These are phyloP conservation scores for Neonectria magnoliae DNA, from an alignment of 2,329 filamentous ascomycete species.

Conservation along the genomic window DNA sequence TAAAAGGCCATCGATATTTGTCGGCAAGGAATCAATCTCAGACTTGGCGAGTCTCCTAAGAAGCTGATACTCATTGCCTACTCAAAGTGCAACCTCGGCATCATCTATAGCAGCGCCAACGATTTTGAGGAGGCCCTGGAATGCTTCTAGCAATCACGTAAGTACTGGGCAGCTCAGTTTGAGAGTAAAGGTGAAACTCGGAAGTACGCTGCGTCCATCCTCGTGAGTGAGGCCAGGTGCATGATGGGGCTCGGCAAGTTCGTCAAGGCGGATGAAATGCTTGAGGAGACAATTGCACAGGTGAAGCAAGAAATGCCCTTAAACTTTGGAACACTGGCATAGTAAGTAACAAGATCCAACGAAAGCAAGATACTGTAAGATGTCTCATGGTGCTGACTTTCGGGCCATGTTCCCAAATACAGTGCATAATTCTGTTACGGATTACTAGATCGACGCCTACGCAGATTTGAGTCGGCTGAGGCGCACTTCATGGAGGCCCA, in stretches of 20 bases:
- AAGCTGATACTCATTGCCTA: no score
- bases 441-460: conserved; percentile 2
- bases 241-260: not conserved
- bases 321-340: not conserved
- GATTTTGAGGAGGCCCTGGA: not conserved
- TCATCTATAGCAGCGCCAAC: not conserved
- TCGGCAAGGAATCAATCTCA: no score
- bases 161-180: not conserved
- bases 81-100: not conserved
- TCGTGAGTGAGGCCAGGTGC: not conserved
- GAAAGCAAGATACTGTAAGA: no score
- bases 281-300: not conserved
- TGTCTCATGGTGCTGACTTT: no score
- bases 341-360: not conserved
- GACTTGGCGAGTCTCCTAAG: no score
- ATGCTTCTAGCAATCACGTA: not conserved
- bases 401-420: not conserved
- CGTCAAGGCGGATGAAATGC: not conserved
- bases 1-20: not conserved
- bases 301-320: not conserved
- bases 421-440: conserved; percentile 22
- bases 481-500: conserved; percentile 22
- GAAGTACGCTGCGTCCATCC: not conserved
- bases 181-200: not conserved
- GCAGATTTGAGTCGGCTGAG: conserved; percentile 13